Percentiles rank a stretch among this genome's conserved stretches.
phyloP scores from a whole-genome alignment of 768 basidiomycete species.

The Galerina marginata region DNA sequence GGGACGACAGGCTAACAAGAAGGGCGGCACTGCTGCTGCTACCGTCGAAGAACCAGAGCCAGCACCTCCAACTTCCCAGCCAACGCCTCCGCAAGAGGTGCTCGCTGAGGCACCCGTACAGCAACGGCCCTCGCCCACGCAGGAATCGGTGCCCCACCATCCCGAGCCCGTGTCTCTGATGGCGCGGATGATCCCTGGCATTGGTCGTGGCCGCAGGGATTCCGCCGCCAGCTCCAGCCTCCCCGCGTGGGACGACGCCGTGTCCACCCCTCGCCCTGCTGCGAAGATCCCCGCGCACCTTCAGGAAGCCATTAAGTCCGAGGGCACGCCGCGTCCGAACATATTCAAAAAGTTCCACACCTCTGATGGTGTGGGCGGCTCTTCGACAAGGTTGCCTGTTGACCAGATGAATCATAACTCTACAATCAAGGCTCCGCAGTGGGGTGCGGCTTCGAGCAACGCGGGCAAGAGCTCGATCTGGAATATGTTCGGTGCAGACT shows the following conservation, averaged over 20 bases:
- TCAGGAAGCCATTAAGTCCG: constrained; percentile 13
- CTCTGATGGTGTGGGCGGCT: not conserved
- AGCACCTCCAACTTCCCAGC: constrained; percentile 3
- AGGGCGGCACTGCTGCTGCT: constrained; percentile 18
- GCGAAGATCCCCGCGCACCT: constrained; percentile 30
- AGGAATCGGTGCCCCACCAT: not conserved
- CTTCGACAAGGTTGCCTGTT: not conserved
- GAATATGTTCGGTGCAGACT: constrained; percentile 22
- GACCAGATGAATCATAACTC: constrained; percentile 2
- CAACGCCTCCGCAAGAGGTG: not conserved
- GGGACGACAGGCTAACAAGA: constrained; percentile 31
- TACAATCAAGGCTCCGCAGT: constrained; percentile 25
- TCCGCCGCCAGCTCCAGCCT: not conserved
- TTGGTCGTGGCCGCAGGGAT: constrained; percentile 9
- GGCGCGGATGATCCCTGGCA: constrained; percentile 18
- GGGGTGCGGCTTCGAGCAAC: constrained; percentile 8
- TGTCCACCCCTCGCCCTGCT: constrained; percentile 28
- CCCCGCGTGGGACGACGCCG: constrained; percentile 11
- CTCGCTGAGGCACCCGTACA: not conserved
- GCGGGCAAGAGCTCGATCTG: constrained; percentile 19
- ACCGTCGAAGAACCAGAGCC: constrained; percentile 19
- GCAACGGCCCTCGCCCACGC: not conserved
- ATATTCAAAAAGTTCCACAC: constrained; percentile 14
- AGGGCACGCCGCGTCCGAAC: constrained; percentile 16
- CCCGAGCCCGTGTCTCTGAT: constrained; percentile 12